phyloP scores from a whole-genome alignment of 192 early-diverging fungal species.

The Coemansia sp. region DNA sequence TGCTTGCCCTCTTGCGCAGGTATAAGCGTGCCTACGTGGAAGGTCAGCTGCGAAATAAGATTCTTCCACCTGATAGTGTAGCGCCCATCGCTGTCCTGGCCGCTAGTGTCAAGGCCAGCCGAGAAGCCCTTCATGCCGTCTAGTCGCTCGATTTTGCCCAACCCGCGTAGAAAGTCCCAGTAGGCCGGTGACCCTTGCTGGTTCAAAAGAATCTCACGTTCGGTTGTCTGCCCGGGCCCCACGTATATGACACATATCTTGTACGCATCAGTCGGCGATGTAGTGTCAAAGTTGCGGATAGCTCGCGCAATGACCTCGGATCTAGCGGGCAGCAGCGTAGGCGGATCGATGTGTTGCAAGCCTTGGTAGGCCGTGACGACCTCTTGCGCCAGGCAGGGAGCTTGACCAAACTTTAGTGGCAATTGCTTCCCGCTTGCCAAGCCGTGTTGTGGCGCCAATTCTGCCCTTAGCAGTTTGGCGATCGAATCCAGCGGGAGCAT shows the following conservation, averaged over 20 bases:
- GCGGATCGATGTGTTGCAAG: slow-evolving; percentile 57
- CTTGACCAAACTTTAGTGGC: slow-evolving; percentile 36
- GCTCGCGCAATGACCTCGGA: slow-evolving; percentile 70
- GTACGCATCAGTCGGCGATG: slow-evolving; percentile 87
- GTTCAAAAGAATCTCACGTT: slow-evolving; percentile 86
- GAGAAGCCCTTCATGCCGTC: slow-evolving; percentile 69
- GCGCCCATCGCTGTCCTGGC: slow-evolving; percentile 78
- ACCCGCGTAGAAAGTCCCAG: slow-evolving; percentile 74
- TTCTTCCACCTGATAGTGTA: slow-evolving; percentile 81
- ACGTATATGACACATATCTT: slow-evolving; percentile 96
- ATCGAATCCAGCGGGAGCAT: slow-evolving; percentile 36
- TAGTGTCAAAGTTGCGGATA: slow-evolving; percentile 80
- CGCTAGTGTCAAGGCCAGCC: slow-evolving; percentile 82
- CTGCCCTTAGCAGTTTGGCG: slow-evolving; percentile 35
- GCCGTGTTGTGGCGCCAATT: slow-evolving; percentile 21
- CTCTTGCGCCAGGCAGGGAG: slow-evolving; percentile 48
- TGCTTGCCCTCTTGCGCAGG: slow-evolving; percentile 66
- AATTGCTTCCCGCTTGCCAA: slow-evolving; percentile 16
- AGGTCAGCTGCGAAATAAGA: slow-evolving; percentile 83
- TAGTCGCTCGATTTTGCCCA: slow-evolving; percentile 76
- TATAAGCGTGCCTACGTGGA: slow-evolving; percentile 95
- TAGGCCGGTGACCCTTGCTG: slow-evolving; percentile 84
- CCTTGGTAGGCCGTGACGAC: slow-evolving; percentile 69
- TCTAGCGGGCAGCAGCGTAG: slow-evolving; percentile 66
- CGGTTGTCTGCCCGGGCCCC: slow-evolving; percentile 77